phyloP scores from a whole-genome alignment of 148 eudicot species.

The Agrostemma githago region DNA sequence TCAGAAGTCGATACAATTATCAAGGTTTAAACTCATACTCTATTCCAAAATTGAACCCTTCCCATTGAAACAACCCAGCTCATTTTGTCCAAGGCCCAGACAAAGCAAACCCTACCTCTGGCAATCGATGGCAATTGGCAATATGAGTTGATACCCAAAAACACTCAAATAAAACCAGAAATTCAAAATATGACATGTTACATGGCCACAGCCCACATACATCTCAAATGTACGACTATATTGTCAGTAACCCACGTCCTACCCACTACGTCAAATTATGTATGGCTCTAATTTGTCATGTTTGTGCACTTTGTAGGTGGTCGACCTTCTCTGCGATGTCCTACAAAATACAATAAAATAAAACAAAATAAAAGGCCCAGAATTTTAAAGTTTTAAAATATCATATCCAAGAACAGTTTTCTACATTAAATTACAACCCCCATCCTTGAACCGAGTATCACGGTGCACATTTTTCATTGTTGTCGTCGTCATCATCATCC shows the following conservation, averaged over 20 bases:
- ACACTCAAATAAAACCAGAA: not conserved
- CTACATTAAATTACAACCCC: conserved; percentile 21
- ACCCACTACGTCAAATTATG: not conserved
- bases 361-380: too few species aligned
- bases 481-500: not conserved
- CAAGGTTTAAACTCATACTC: too few species aligned
- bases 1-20: too few species aligned
- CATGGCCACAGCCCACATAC: not conserved
- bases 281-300: not conserved
- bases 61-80: too few species aligned
- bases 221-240: not conserved
- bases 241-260: not conserved
- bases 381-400: not conserved
- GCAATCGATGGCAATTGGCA: not conserved
- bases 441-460: conserved; percentile 14
- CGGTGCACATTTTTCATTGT: conserved; percentile 1
- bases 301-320: not conserved
- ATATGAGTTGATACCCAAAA: not conserved
- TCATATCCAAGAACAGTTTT: conserved; percentile 14
- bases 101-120: not conserved
- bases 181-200: not conserved
- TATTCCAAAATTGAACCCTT: too few species aligned
- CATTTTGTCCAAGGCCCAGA: not conserved
- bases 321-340: not conserved
- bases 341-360: too few species aligned